Conservation (phyloP, 371 early-diverging fungal genomes). For the Mortierella sp. region DNA sequence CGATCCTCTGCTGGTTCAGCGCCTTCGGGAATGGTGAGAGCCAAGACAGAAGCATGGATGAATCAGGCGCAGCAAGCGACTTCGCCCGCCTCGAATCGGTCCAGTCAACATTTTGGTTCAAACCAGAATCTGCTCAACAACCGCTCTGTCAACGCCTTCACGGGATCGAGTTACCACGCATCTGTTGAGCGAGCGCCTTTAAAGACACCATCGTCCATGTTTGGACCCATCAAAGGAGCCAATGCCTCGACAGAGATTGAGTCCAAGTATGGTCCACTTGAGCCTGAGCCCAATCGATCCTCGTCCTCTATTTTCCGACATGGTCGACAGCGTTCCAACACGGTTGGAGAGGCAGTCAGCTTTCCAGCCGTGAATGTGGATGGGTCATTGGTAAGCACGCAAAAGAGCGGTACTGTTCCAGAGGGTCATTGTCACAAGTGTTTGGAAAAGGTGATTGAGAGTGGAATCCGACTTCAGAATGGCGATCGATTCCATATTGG, state of each 20-base stretch:
- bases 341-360: conserved; percentile 43
- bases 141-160: too few relatives aligned
- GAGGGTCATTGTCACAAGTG: conserved; percentile 62
- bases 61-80: conserved; percentile 26
- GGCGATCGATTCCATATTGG: conserved; percentile 73
- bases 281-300: conserved; percentile 24
- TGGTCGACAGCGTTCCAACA: conserved; percentile 49
- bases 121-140: too few relatives aligned
- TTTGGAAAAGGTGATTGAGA: conserved; percentile 55
- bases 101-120: conserved; percentile 4
- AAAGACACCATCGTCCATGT: too few relatives aligned
- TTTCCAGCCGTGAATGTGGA: conserved; percentile 31
- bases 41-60: conserved; percentile 42
- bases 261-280: conserved; percentile 10
- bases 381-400: conserved; percentile 8
- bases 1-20: conserved; percentile 27
- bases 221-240: too few relatives aligned
- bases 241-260: conserved; percentile 5
- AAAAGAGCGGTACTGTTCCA: conserved; percentile 13
- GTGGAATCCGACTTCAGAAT: conserved; percentile 63
- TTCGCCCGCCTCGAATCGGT: conserved; percentile 11
- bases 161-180: too few relatives aligned
- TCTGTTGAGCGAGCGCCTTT: too few relatives aligned
- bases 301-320: conserved; percentile 22
- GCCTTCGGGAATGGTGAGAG: conserved; percentile 22